Evolutionary conservation across 805 yeast genomes (phyloP).

Genomic region (Saturnispora sanitii): DNA sequence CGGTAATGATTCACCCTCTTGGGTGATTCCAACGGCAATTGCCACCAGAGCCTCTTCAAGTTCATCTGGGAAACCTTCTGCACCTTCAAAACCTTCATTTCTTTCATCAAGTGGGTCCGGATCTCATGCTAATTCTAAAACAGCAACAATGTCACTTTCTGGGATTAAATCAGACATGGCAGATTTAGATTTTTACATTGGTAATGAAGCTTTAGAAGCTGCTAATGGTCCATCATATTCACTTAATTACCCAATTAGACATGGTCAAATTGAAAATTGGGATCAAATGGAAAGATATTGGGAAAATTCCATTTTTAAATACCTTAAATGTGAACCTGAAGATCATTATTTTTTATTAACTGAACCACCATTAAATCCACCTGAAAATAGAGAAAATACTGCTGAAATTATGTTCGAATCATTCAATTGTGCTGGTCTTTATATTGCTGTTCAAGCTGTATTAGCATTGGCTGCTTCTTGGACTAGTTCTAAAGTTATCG

Average conservation of each 20-base stretch:
- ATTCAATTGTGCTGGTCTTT: constrained; percentile 96
- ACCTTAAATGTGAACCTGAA: constrained; percentile 95
- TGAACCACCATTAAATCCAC: constrained; percentile 99
- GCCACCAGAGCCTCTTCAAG: constrained; percentile 49
- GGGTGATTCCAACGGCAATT: constrained; percentile 95
- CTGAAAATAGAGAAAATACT: constrained; percentile 96
- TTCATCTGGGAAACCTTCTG: constrained; percentile 30
- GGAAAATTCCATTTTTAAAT: constrained; percentile 95
- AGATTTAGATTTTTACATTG: constrained; percentile 88
- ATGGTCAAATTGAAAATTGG: constrained; percentile 98
- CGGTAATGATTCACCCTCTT: constrained; percentile 96
- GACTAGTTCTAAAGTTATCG: constrained; percentile 93
- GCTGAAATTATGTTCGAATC: constrained; percentile 99
- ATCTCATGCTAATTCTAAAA: constrained; percentile 12
- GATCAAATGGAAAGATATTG: constrained; percentile 99
- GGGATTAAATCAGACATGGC: constrained; percentile 52
- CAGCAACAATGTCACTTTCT: neutral
- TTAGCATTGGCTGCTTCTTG: constrained; percentile 97
- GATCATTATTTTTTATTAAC: constrained; percentile 93
- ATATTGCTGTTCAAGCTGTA: constrained; percentile 98
- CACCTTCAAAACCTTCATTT: constrained; percentile 40
- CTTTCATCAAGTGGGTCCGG: constrained; percentile 26
- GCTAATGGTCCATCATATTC: constrained; percentile 88
- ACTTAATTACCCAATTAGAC: constrained; percentile 85
- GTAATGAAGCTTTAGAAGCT: constrained; percentile 88